A percentile compares a stretch with the other conserved stretches of the same genome.
These are phyloP conservation scores for Yamadazyma kanchanaburiensis DNA, from an alignment of 1,139 yeast genomes.

Conservation along the genomic window DNA sequence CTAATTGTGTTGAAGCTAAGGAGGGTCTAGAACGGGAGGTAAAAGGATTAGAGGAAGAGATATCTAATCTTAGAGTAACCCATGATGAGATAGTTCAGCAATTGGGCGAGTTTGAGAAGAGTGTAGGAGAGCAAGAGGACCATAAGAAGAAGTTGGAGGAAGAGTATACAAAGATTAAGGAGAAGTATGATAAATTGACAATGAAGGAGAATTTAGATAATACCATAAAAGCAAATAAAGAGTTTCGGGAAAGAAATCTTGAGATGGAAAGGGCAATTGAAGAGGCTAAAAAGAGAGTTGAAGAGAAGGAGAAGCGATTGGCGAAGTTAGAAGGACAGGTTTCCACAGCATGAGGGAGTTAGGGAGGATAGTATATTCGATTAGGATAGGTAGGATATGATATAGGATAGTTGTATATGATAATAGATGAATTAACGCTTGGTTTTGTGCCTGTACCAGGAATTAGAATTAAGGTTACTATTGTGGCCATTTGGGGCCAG, in stretches of 20 bases:
- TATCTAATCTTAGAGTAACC: constrained; percentile 31
- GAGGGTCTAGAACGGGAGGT: constrained; percentile 31
- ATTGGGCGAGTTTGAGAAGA: constrained; percentile 25
- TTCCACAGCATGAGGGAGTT: too few species aligned
- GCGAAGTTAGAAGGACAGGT: too few species aligned
- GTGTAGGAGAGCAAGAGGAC: constrained; percentile 22
- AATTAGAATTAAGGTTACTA: too few species aligned
- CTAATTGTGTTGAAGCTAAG: constrained; percentile 36
- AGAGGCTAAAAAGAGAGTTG: constrained; percentile 17
- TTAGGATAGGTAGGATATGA: too few species aligned
- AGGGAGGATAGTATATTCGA: too few species aligned
- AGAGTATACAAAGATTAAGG: constrained; percentile 20
- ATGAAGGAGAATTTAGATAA: constrained; percentile 46
- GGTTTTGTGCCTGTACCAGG: too few species aligned
- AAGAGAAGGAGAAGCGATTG: constrained; percentile 18
- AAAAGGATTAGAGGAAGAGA: constrained; percentile 25
- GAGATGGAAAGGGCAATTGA: constrained; percentile 36
- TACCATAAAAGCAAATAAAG: constrained; percentile 44
- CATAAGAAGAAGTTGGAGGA: constrained; percentile 20
- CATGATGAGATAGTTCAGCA: constrained; percentile 40
- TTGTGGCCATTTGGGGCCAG: too few species aligned
- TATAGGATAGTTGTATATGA: too few species aligned
- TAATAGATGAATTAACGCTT: too few species aligned
- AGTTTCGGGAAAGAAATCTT: constrained; percentile 33
- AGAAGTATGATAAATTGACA: constrained; percentile 34